Conservation (phyloP, 2,329 filamentous ascomycete genomes). For the Alternaria triticina region DNA sequence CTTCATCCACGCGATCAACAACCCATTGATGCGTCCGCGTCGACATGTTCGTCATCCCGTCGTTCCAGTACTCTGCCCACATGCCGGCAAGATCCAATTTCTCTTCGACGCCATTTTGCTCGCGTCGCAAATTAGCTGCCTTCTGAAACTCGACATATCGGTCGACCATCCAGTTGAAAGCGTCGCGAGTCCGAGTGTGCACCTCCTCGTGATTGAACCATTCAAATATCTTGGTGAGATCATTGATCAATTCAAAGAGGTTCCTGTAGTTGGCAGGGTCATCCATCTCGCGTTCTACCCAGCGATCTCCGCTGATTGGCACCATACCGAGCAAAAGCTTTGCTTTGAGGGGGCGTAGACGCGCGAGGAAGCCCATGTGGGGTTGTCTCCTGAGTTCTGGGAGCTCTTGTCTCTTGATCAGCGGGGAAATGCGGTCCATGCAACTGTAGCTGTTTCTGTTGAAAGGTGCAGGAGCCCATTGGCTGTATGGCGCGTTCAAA, state of each 20-base stretch:
- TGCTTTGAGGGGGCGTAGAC: slow-evolving; percentile 15
- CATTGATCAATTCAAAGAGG: slow-evolving; percentile 20
- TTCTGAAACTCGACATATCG: slow-evolving; percentile 17
- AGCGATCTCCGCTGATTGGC: slow-evolving; percentile 22
- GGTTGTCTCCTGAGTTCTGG: background rate
- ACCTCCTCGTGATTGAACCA: slow-evolving; percentile 12
- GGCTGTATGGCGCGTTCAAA: slow-evolving; percentile 1
- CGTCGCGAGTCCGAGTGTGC: background rate
- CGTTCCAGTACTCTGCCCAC: slow-evolving; percentile 26
- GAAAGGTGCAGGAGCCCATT: slow-evolving; percentile 9
- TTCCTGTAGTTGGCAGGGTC: slow-evolving; percentile 23
- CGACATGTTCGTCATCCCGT: slow-evolving; percentile 12
- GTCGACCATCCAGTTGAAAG: slow-evolving; percentile 18
- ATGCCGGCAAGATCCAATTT: slow-evolving; percentile 21
- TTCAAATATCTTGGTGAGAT: slow-evolving; percentile 19
- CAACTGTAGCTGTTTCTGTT: background rate
- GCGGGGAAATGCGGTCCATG: background rate
- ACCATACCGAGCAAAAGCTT: slow-evolving; percentile 25
- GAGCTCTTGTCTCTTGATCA: background rate
- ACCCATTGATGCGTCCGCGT: slow-evolving; percentile 24
- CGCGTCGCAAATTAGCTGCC: slow-evolving; percentile 21
- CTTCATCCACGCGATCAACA: slow-evolving; percentile 23
- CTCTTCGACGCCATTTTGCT: slow-evolving; percentile 9
- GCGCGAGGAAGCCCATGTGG: slow-evolving; percentile 6
- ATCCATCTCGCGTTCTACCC: slow-evolving; percentile 23